phyloP scores from a whole-genome alignment of 2,329 filamentous ascomycete genomes.

The Claviceps purpurea region DNA sequence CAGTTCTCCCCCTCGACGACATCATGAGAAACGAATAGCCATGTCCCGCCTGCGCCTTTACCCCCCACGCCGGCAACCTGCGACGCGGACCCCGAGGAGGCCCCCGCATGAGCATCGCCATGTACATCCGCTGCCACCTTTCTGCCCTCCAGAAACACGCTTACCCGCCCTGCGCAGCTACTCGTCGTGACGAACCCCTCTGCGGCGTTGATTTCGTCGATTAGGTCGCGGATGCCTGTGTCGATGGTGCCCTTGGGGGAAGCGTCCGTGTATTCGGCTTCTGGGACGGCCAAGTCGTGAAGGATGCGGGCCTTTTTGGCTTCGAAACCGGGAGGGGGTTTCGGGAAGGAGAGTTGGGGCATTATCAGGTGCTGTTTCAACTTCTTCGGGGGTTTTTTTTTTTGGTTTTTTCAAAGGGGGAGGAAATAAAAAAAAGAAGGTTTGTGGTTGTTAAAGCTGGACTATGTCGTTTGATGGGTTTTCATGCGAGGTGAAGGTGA shows the following conservation, averaged over 20 bases:
- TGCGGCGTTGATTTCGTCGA: conserved; percentile 61
- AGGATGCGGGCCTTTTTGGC: conserved; percentile 62
- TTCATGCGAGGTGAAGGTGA: too few species aligned
- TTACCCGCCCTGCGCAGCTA: conserved; percentile 79
- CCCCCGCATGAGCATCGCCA: neutral
- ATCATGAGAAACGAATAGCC: conserved; percentile 83
- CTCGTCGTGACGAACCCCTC: conserved; percentile 80
- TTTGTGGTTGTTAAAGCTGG: too few species aligned
- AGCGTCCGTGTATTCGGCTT: conserved; percentile 61
- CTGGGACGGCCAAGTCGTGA: conserved; percentile 52
- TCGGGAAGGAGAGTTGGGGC: conserved; percentile 14
- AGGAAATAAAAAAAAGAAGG: neutral
- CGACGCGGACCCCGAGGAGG: neutral
- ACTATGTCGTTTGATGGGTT: too few species aligned
- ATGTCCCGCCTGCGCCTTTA: conserved; percentile 71
- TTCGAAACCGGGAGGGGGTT: conserved; percentile 30
- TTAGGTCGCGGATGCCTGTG: conserved; percentile 60
- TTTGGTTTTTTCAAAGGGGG: neutral
- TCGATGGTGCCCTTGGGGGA: conserved; percentile 87
- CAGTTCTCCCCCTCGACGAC: conserved; percentile 26
- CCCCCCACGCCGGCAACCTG: conserved; percentile 55
- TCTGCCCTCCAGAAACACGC: conserved; percentile 73
- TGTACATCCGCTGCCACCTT: conserved; percentile 21
- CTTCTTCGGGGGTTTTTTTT: neutral
- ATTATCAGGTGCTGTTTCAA: conserved; percentile 7